Evolutionary conservation across 768 basidiomycete species (phyloP), one percentile per base, ranked within the genome.

Genomic region (Suillus variegatus): DNA sequence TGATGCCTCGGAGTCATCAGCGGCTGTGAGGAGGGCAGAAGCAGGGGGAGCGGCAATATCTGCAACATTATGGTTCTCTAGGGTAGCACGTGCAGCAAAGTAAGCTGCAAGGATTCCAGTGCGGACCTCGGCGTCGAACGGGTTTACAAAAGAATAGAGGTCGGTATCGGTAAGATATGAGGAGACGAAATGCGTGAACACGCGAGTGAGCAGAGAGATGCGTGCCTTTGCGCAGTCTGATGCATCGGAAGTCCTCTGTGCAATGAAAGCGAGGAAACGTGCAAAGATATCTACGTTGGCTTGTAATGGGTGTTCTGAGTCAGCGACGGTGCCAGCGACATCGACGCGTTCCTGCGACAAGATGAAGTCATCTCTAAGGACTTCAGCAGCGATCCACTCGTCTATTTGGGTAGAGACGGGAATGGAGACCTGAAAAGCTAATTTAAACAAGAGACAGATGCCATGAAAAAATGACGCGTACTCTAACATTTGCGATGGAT

Each of bases 371-470:
- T 97, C 95, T 72, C 92, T 84, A 64, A 97, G 86, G 73, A 95
- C 88, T 80, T 97, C 95, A 61, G 95, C 95, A 62, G 88, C 86
- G 74, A 95, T 93, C 95, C 96, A 97, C 78, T 94, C 88, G 77
- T 95, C 88, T 69, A 82, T 68, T 46, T 82, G 80, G n/a, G 92
- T 88, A 55, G 94, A 89, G 65, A 97, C 92, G 55, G 93, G 94
- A 77, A 98, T 88, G 67, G 92, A 90, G 67, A 97, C 77, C 93
- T 95, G 68, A 16, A 69, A 36, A 47, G 54, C 46, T 41, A 28
- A 49, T 69, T 62, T 67, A 56, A 43, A 58, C 46, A 32, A 36
- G 54, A 22, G 6, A 49, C 41, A 64, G 36, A 67, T 6, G 52
- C 62, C 3, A 58, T 14, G 20, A 52, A 66, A 62, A 51, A 62